Evolutionary conservation across 2,329 filamentous ascomycete genomes (phyloP), one percentile per base, ranked within the genome.

Genomic region (Fusarium aywerte): DNA sequence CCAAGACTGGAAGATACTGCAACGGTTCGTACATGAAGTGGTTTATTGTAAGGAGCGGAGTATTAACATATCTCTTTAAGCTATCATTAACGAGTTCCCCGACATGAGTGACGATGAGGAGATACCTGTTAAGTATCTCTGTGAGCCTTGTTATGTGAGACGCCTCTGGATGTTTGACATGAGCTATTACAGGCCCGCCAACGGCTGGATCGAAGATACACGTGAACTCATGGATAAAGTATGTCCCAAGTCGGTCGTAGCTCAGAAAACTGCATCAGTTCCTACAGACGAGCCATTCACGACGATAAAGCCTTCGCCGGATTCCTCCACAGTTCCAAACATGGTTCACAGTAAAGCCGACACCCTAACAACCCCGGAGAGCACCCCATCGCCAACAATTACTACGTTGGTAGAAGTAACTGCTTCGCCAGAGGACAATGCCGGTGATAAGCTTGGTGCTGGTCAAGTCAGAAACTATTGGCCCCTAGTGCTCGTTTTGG

Each of bases 111-210:
- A 59, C 1, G 36, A 32, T 10, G 20, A 49, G 11, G n/a, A 38
- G 11, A 12, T 21, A 5, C 36, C 43, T 2, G 13, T 35, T n/a
- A 20, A 51, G 20, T 50, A 36, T n/a, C 25, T 60, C 10, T 60
- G 54, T 36, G 31, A 51, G 7, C 57, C 57, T 13, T 60, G 57
- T 5, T 60, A 59, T 20, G 36, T 50, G 15, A 35, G 42, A 7
- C 43, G 36, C n/a, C n/a, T 59, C 2, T 60, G 54, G 36, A 27
- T 21, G n/a, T 59, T 60, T 20, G 57, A 60, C 3, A 16, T 60
- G 3, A 31, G 35, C 20, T 4, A n/a, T 4, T 58, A 58, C 2
- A 59, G 52, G 15, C 56, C 56, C 7, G 33, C 40, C 16, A 47
- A 49, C 2, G n/a, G 33, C 1, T 39, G 42, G 32, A 40, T 59